Conservation (phyloP, 305 asterid species). For the Petunia hybrid region DNA sequence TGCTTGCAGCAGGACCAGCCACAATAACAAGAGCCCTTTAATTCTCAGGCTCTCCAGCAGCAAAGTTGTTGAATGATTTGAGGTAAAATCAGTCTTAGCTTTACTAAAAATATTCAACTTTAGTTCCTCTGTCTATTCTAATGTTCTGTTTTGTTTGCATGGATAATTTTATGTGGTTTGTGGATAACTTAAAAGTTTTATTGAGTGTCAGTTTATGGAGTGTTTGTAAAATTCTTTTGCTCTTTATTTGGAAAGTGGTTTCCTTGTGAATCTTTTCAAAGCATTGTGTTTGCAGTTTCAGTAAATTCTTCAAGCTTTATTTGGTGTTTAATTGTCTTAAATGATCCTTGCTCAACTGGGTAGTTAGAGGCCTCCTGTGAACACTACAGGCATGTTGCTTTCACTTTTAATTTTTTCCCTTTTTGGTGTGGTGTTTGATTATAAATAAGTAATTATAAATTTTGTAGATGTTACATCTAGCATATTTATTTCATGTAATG, state of each 20-base stretch:
- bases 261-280: conserved; percentile 7
- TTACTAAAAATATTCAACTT: neutral
- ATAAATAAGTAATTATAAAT: too few species aligned
- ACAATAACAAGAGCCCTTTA: neutral
- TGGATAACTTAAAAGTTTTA: neutral
- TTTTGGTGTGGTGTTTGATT: neutral
- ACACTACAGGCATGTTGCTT: neutral
- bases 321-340: neutral
- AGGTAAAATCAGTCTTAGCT: neutral
- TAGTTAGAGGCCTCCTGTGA: neutral
- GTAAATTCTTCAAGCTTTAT: neutral
- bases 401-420: neutral
- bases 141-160: neutral
- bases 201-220: neutral
- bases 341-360: neutral
- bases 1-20: neutral
- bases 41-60: neutral
- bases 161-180: neutral
- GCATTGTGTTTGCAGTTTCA: neutral
- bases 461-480: neutral
- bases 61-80: neutral
- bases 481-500: neutral
- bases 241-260: neutral
- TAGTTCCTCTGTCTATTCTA: neutral
- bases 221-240: neutral